These are phyloP conservation scores for Colletotrichum godetiae DNA, from an alignment of 2,329 filamentous ascomycete genomes.

Conservation along the genomic window DNA sequence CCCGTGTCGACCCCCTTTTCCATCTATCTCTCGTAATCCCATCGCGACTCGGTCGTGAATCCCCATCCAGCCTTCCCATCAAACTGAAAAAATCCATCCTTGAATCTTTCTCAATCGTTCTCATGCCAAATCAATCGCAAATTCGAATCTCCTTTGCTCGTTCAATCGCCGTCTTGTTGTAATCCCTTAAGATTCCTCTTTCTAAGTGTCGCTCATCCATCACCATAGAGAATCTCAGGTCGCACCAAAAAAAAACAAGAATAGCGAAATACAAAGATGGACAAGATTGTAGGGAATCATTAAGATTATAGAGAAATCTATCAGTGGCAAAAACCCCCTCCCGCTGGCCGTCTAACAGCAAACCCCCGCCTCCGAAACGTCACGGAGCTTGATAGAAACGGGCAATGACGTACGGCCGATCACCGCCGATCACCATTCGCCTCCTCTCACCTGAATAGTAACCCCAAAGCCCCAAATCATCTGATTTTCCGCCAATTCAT, in stretches of 20 bases:
- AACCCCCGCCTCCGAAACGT: neutral
- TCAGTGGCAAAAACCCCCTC: neutral
- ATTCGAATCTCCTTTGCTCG: neutral
- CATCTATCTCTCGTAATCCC: too few relatives aligned
- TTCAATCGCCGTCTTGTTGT: too few relatives aligned
- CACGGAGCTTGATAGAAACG: neutral
- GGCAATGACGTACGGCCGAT: slow-evolving; percentile 30
- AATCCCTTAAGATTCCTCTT: too few relatives aligned
- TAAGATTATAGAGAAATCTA: neutral
- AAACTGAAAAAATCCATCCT: too few relatives aligned
- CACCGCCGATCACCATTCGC: slow-evolving; percentile 34
- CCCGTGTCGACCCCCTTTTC: too few relatives aligned
- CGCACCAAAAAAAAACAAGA: neutral
- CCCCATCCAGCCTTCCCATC: too few relatives aligned
- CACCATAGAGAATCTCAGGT: neutral
- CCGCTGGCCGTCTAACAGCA: neutral
- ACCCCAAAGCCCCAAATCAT: neutral
- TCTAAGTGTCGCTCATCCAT: neutral
- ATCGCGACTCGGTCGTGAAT: too few relatives aligned
- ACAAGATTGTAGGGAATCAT: neutral
- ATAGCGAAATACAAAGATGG: rapidly evolving
- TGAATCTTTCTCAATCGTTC: too few relatives aligned
- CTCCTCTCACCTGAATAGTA: slow-evolving; percentile 24
- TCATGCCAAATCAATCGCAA: too few relatives aligned
- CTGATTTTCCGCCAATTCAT: neutral